Evolutionary conservation across 2,329 filamentous ascomycete species (phyloP), one percentile per base, ranked within the genome.

Genomic region (Phyllosticta citrichinensis): DNA sequence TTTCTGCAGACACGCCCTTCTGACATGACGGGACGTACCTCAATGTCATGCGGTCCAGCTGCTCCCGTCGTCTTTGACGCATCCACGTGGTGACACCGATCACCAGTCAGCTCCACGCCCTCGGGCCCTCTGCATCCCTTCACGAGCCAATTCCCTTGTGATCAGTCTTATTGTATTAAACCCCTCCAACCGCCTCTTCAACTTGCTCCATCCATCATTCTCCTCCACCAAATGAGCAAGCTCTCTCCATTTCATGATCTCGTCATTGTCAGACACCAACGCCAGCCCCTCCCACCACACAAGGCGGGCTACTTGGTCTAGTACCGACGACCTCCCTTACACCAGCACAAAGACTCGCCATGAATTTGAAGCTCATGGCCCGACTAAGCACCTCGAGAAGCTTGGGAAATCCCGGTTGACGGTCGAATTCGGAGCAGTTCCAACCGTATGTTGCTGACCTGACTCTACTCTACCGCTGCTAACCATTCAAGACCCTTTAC

Each of bases 401-500:
- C 56, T 66, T 51, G 63, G 63, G 33, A 65, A 64, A 47, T 63
- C 64, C n/a, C 47, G 63, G 52, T 61, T 67, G 22, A 63, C 64
- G 24, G 58, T 61, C 9, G 59, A 57, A 24, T 56, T 54, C 12
- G 64, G 63, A n/a, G 63, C 64, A 17, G 62, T 63, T 9, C 62
- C 68, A 9, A 63, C 66, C 58, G 68, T 70, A 19, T 27, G 59
- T 40, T 22, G 33, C 10, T 6, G 17, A 47, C 19, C 30, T 1
- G 1, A 27, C 5, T 20, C 50, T 12, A 14, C 9, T 12, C 24
- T 2, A 5, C 3, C 3, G 17, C 27, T 22, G 20, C 54, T 52
- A 8, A 59, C n/a, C 5, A 20, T 33, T 19, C 9, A 57, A 74
- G 70, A 61, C 65, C 35, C 77, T 87, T 55, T 89, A 81, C 65